Evolutionary conservation across 495 filamentous ascomycete genomes (phyloP).

Genomic region (Neurospora africana): DNA sequence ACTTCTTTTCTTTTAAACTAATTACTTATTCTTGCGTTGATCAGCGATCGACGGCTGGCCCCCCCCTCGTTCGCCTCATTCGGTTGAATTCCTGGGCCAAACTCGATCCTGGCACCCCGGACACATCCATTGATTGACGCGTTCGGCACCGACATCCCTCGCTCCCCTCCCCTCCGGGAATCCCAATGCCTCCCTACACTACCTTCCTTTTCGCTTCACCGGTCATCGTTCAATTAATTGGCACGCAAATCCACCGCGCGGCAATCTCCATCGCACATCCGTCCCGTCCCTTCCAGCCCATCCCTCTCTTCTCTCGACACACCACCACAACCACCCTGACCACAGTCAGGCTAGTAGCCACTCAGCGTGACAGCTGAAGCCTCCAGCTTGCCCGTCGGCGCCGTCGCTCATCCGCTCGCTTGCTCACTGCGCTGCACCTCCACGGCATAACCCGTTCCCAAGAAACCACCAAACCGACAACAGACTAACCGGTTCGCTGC

Average conservation of each 20-base stretch:
- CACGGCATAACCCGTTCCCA: neutral
- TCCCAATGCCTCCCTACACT: neutral
- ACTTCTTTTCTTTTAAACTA: neutral
- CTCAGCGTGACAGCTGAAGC: neutral
- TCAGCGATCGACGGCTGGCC: neutral
- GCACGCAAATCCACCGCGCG: neutral
- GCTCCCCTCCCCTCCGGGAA: neutral
- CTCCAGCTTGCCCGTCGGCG: neutral
- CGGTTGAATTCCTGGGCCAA: neutral
- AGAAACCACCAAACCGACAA: neutral
- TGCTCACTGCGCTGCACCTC: neutral
- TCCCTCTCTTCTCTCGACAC: neutral
- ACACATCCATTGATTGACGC: neutral
- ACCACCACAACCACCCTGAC: neutral
- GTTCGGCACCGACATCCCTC: neutral
- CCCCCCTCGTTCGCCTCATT: neutral
- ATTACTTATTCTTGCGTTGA: neutral
- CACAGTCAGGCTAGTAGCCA: neutral
- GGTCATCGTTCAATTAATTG: neutral
- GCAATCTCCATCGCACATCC: neutral
- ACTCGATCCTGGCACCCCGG: neutral
- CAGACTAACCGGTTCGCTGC: neutral
- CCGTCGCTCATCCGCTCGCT: neutral
- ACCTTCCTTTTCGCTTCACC: neutral
- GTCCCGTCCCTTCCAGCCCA: neutral